Conservation (phyloP, 148 eudicot species). For the Fagopyrum tataricum region DNA sequence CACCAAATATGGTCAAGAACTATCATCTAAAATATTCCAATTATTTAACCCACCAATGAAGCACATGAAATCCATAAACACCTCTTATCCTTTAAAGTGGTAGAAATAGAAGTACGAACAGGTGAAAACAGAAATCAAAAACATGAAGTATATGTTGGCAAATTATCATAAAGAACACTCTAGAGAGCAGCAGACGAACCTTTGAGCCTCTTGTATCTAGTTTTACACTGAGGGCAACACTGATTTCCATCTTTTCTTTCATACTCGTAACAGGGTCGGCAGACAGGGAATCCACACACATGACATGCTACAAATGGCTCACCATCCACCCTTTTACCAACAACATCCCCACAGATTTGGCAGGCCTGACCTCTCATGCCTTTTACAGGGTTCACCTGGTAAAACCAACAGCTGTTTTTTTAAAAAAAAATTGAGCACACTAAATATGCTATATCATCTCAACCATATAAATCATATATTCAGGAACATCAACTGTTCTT, state of each 20-base stretch:
- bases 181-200: not conserved
- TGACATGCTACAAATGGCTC: conserved; percentile 18
- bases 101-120: not conserved
- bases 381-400: not conserved
- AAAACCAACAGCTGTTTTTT: not conserved
- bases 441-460: not conserved
- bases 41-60: not conserved
- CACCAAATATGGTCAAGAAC: not conserved
- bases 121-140: not conserved
- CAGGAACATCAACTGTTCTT: not conserved
- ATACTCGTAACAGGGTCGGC: conserved; percentile 15
- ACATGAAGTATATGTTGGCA: not conserved
- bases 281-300: conserved; percentile 9
- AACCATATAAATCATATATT: conserved; percentile 2
- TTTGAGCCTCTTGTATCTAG: conserved; percentile 13
- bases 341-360: conserved; percentile 33
- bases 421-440: not conserved
- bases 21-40: not conserved
- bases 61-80: not conserved
- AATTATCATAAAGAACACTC: not conserved
- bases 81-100: not conserved
- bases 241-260: conserved; percentile 16
- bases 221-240: conserved; percentile 12
- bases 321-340: conserved; percentile 26
- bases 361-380: conserved; percentile 20